These are phyloP conservation scores for Aphanocladium album DNA, from an alignment of 2,329 filamentous ascomycete genomes.

Conservation along the genomic window DNA sequence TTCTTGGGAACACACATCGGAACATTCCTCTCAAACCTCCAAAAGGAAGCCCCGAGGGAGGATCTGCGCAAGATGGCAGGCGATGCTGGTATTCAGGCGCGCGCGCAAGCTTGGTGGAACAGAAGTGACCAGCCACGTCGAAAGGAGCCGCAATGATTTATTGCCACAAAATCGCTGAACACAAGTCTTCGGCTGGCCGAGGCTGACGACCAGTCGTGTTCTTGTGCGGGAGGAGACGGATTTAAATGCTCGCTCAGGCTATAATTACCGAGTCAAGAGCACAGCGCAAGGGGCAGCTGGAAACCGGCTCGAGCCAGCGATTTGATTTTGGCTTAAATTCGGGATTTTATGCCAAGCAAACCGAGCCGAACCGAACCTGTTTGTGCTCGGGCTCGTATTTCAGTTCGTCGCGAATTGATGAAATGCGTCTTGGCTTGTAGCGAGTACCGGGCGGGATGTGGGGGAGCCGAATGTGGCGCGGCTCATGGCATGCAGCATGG, in stretches of 20 bases:
- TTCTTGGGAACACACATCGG: conserved; percentile 14
- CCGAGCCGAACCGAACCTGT: not conserved
- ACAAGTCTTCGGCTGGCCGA: no score
- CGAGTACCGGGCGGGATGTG: not conserved
- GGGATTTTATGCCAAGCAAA: not conserved
- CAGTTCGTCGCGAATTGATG: not conserved
- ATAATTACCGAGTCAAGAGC: not conserved
- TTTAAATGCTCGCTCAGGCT: no score
- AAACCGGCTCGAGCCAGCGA: not conserved
- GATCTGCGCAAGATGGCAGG: conserved; percentile 1
- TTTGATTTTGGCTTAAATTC: no score
- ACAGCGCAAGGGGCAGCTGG: not conserved
- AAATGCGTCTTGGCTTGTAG: not conserved
- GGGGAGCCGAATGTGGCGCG: not conserved
- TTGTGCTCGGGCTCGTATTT: not conserved
- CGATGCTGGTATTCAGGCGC: not conserved
- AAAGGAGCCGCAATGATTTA: not conserved
- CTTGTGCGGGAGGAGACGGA: no score
- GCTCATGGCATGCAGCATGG: not conserved
- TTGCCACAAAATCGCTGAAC: not conserved
- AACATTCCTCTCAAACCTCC: conserved; percentile 12
- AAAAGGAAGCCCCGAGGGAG: not conserved
- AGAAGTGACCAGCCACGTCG: not conserved
- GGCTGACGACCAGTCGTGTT: no score
- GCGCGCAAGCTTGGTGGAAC: conserved; percentile 3